phyloP scores from a whole-genome alignment of 805 yeast genomes.

The Ogataea methylovora region DNA sequence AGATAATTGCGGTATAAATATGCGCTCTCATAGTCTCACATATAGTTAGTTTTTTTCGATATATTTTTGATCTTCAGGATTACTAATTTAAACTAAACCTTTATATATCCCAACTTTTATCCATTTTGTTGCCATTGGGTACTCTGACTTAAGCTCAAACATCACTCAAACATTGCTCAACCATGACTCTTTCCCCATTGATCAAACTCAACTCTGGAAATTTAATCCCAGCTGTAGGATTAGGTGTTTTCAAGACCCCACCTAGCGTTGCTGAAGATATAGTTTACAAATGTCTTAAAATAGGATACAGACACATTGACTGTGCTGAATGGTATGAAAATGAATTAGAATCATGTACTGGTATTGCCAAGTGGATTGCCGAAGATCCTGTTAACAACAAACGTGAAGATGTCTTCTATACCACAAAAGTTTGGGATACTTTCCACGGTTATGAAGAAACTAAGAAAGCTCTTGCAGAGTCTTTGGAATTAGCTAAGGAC shows the following conservation, averaged over 20 bases:
- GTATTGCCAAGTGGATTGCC: conserved; percentile 37
- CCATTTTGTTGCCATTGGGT: no score
- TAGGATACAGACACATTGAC: conserved; percentile 72
- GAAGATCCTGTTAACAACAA: conserved; percentile 17
- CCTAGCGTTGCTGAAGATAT: conserved; percentile 29
- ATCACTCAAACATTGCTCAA: no score
- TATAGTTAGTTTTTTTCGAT: no score
- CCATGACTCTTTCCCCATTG: no score
- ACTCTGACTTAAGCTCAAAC: no score
- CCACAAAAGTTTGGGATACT: conserved; percentile 29
- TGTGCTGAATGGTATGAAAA: conserved; percentile 64
- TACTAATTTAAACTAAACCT: no score
- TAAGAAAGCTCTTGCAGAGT: conserved; percentile 31
- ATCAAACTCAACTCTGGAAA: no score
- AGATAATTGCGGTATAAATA: no score
- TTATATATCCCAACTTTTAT: no score
- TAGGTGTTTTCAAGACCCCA: conserved; percentile 46
- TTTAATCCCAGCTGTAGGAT: conserved; percentile 48
- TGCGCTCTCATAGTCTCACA: no score
- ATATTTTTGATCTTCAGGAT: no score
- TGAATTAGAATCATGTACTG: conserved; percentile 54
- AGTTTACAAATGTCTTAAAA: conserved; percentile 48
- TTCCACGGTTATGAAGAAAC: conserved; percentile 31
- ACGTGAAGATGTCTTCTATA: conserved; percentile 32
- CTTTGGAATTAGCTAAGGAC: conserved; percentile 33